Conservation (phyloP, 2,329 filamentous ascomycete species). For the Fusarium oligoseptatum region DNA sequence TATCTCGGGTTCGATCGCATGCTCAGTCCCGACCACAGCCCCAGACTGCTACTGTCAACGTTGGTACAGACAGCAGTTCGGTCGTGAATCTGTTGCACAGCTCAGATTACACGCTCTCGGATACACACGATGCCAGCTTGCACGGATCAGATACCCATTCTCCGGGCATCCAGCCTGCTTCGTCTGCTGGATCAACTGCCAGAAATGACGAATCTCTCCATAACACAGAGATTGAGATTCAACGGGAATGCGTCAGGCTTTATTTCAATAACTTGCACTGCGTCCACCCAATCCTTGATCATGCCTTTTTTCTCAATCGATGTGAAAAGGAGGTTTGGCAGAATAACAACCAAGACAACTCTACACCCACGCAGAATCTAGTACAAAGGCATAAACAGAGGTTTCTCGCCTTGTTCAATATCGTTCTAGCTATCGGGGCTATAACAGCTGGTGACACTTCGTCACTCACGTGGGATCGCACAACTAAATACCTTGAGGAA, state of each 20-base stretch:
- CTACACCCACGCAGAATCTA: neutral
- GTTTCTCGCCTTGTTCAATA: constrained; percentile 18
- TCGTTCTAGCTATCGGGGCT: constrained; percentile 18
- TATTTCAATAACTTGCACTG: constrained; percentile 24
- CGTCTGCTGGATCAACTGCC: neutral
- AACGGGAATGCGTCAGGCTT: constrained; percentile 14
- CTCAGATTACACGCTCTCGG: constrained; percentile 16
- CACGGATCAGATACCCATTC: neutral
- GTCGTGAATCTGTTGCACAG: constrained; percentile 22
- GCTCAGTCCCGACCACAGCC: neutral
- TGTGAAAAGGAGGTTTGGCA: constrained; percentile 15
- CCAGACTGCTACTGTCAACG: neutral
- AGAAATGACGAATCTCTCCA: neutral
- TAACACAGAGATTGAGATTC: neutral
- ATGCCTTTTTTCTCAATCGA: constrained; percentile 2
- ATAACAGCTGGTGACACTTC: constrained; percentile 13
- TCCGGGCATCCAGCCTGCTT: neutral
- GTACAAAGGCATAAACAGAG: neutral
- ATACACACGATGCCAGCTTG: neutral
- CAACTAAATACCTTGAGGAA: constrained; percentile 1
- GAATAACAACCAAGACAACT: neutral
- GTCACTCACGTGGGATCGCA: constrained; percentile 7
- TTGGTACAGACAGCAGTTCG: neutral
- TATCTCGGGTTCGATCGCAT: constrained; percentile 11
- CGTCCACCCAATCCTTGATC: constrained; percentile 20